These are phyloP conservation scores for Herpetospermum pedunculosum DNA, from an alignment of 306 rosid species.

Conservation along the genomic window DNA sequence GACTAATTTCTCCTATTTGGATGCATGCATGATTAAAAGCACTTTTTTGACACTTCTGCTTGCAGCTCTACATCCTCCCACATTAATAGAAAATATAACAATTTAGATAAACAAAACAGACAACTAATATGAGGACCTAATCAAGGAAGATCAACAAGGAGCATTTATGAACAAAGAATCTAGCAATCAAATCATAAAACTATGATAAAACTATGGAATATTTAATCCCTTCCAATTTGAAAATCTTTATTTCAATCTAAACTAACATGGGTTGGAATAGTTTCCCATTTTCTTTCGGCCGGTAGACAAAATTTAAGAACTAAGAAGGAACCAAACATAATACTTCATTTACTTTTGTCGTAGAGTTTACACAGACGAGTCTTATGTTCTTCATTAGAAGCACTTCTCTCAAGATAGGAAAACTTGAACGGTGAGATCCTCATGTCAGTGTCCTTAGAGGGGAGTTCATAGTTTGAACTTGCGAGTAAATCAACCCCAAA, in stretches of 20 bases:
- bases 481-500: background rate
- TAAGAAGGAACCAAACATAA: background rate
- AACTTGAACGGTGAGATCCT: background rate
- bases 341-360: background rate
- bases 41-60: conserved; percentile 61
- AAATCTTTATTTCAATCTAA: background rate
- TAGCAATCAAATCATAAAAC: background rate
- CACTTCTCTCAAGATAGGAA: background rate
- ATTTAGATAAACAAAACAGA: background rate
- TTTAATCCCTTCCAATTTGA: background rate
- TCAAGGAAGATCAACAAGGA: background rate
- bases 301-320: background rate
- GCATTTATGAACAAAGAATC: background rate
- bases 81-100: background rate
- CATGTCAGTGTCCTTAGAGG: background rate
- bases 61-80: conserved; percentile 67
- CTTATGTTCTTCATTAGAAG: background rate
- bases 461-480: background rate
- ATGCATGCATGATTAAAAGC: too few species aligned
- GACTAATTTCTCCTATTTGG: too few species aligned
- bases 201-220: too few species aligned
- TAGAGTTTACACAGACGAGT: background rate
- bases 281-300: background rate
- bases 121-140: background rate
- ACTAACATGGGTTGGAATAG: background rate